Conservation (phyloP, 1,284 basidiomycete genomes). For the Trametes pubescens region DNA sequence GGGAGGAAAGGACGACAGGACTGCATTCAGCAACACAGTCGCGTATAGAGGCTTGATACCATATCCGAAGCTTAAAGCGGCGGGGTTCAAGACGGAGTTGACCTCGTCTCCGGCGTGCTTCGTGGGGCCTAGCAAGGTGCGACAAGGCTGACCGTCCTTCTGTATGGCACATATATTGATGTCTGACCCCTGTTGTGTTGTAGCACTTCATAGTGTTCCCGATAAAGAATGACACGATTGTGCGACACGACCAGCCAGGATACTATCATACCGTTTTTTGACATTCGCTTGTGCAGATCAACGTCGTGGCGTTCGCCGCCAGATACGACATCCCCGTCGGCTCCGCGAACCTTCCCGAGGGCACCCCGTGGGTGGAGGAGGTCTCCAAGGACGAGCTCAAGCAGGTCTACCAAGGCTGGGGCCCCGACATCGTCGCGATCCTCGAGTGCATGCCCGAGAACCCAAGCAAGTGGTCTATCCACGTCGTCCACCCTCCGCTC, state of each 20-base stretch:
- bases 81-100: slow-evolving; percentile 52
- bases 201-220: slow-evolving; percentile 68
- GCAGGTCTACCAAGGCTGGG: slow-evolving; percentile 56
- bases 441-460: slow-evolving; percentile 53
- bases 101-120: slow-evolving; percentile 45
- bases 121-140: slow-evolving; percentile 53
- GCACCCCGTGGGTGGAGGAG: slow-evolving; percentile 55
- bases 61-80: slow-evolving; percentile 46
- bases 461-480: slow-evolving; percentile 68
- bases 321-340: slow-evolving; percentile 48
- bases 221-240: slow-evolving; percentile 53
- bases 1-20: slow-evolving; percentile 37
- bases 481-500: slow-evolving; percentile 59
- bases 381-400: slow-evolving; percentile 54
- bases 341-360: slow-evolving; percentile 45
- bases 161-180: not conserved
- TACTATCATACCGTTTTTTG: not conserved
- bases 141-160: not conserved
- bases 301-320: slow-evolving; percentile 60
- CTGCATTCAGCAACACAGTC: slow-evolving; percentile 53
- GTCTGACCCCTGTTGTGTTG: not conserved
- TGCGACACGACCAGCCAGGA: not conserved
- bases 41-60: slow-evolving; percentile 57
- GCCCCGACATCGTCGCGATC: slow-evolving; percentile 53
- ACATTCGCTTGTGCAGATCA: slow-evolving; percentile 51